Percentiles rank a stretch among this genome's conserved stretches.
These are phyloP conservation scores for Aspergillus awamori DNA, from an alignment of 2,329 filamentous ascomycete genomes.

Conservation along the genomic window DNA sequence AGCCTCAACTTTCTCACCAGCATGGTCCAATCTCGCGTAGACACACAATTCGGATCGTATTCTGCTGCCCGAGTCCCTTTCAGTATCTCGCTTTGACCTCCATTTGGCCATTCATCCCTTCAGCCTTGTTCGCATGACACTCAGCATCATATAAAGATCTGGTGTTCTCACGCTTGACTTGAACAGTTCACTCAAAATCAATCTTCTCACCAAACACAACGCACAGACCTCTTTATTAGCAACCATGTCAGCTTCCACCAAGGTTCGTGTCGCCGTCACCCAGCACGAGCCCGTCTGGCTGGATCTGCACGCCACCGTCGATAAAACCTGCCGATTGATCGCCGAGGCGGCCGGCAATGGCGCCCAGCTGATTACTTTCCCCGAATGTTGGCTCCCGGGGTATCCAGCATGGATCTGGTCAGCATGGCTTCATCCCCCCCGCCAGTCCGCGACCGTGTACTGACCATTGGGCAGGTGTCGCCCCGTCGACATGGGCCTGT, in stretches of 20 bases:
- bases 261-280: conserved; percentile 46
- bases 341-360: conserved; percentile 51
- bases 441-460: no score
- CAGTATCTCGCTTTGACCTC: no score
- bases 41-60: no score
- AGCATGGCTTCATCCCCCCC: background rate
- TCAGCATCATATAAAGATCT: no score
- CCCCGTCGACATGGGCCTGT: background rate
- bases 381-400: conserved; percentile 48
- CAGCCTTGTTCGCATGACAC: no score
- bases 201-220: background rate
- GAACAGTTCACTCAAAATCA: no score
- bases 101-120: no score
- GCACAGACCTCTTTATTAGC: background rate
- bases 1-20: no score
- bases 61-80: no score
- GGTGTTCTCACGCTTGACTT: no score
- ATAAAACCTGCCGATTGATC: conserved; percentile 54
- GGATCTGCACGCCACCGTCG: conserved; percentile 50
- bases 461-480: background rate
- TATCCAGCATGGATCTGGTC: conserved; percentile 10
- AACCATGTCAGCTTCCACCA: background rate
- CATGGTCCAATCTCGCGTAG: no score
- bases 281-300: conserved; percentile 51
- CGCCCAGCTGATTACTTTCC: conserved; percentile 54